phyloP scores from a whole-genome alignment of 2,329 filamentous ascomycete genomes.

The Nothomitra cinnamomea region DNA sequence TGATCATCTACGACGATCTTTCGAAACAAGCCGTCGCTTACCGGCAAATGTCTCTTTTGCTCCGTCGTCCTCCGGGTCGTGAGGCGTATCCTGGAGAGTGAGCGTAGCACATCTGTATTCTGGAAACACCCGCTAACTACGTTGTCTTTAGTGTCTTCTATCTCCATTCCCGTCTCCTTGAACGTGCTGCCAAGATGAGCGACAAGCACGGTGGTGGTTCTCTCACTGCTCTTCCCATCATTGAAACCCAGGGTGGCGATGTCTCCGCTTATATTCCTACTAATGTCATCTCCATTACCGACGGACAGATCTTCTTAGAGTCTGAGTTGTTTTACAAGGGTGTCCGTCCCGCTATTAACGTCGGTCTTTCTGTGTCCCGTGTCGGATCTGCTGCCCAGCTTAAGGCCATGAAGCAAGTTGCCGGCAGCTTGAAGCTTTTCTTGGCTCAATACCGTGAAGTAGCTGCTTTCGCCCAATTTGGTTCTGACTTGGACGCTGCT shows the following conservation, averaged over 20 bases:
- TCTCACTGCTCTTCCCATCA: slow-evolving; percentile 90
- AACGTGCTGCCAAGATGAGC: slow-evolving; percentile 99
- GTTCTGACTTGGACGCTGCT: slow-evolving; percentile 95
- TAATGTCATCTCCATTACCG: slow-evolving; percentile 99
- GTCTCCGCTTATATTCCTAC: slow-evolving; percentile 99
- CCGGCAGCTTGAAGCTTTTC: slow-evolving; percentile 99
- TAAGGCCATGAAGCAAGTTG: slow-evolving; percentile 99
- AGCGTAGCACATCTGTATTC: slow-evolving; percentile 14
- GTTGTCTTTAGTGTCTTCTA: slow-evolving; percentile 59
- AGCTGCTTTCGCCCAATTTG: slow-evolving; percentile 98
- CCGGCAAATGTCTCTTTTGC: slow-evolving; percentile 96
- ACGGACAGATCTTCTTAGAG: slow-evolving; percentile 99
- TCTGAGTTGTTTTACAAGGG: slow-evolving; percentile 99
- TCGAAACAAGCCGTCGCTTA: slow-evolving; percentile 97
- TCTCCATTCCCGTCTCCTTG: slow-evolving; percentile 95
- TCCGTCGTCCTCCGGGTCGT: slow-evolving; percentile 95
- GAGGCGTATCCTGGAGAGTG: slow-evolving; percentile 95
- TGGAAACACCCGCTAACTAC: slow-evolving; percentile 4
- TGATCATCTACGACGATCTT: slow-evolving; percentile 88
- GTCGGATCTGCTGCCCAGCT: slow-evolving; percentile 98
- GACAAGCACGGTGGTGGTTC: slow-evolving; percentile 88
- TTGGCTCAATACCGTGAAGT: slow-evolving; percentile 99
- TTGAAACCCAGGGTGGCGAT: slow-evolving; percentile 99
- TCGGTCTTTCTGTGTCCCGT: slow-evolving; percentile 99
- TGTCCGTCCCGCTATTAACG: slow-evolving; percentile 99